Evolutionary conservation across 352 stramenopile genomes (phyloP).

Genomic region (Globisporangium acanthophoron): DNA sequence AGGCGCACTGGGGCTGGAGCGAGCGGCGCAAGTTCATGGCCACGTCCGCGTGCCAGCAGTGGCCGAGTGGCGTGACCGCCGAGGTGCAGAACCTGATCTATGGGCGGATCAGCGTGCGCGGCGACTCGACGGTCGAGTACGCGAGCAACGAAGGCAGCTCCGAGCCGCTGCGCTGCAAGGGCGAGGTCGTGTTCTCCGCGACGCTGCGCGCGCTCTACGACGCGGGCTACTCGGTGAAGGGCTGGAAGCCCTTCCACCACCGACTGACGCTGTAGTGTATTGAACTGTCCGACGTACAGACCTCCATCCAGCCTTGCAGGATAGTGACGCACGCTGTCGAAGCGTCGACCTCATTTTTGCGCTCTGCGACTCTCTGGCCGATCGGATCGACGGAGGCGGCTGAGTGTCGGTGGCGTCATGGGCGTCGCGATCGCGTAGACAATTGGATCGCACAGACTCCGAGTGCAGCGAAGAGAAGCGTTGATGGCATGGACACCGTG

Average conservation of each 20-base stretch:
- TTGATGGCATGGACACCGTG: too few relatives aligned
- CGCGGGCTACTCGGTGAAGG: slow-evolving; percentile 5
- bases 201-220: slow-evolving; percentile 8
- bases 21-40: too few relatives aligned
- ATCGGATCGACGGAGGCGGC: background rate
- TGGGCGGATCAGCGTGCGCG: slow-evolving; percentile 2
- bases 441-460: too few relatives aligned
- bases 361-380: background rate
- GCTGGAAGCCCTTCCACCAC: slow-evolving; percentile 1
- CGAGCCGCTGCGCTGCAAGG: slow-evolving; percentile 10
- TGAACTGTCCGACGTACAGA: background rate
- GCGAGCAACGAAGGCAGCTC: background rate
- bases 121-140: background rate
- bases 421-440: too few relatives aligned
- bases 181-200: slow-evolving; percentile 11
- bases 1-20: too few relatives aligned
- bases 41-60: slow-evolving; percentile 4
- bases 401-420: too few relatives aligned
- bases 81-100: slow-evolving; percentile 13
- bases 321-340: too few relatives aligned
- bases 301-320: too few relatives aligned
- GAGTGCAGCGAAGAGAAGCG: too few relatives aligned
- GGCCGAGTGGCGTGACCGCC: slow-evolving; percentile 5
- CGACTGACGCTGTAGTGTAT: too few relatives aligned
- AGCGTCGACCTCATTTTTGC: slow-evolving; percentile 6